These are phyloP conservation scores for Neurospora sp. DNA, from an alignment of 495 filamentous ascomycete genomes.

Conservation along the genomic window DNA sequence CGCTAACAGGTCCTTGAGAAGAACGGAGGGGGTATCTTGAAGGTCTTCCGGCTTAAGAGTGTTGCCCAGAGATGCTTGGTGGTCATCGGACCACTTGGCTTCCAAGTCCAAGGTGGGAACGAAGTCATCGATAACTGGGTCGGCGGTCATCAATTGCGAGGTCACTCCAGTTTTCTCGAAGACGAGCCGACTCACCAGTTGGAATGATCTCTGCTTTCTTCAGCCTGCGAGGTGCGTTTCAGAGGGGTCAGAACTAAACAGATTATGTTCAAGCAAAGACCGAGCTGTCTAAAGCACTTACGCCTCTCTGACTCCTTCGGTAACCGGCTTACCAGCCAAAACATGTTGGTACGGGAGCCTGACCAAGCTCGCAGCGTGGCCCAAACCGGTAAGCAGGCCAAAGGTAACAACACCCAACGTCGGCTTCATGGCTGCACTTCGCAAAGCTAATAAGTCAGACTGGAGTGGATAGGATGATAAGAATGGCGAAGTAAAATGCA, in stretches of 20 bases:
- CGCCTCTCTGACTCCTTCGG: neutral
- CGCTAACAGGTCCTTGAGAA: constrained; percentile 8
- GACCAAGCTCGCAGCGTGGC: neutral
- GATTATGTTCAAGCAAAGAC: neutral
- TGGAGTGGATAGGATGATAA: neutral
- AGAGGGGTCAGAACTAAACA: neutral
- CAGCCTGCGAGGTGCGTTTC: constrained; percentile 27
- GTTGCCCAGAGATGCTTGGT: constrained; percentile 49
- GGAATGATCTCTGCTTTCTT: constrained; percentile 52
- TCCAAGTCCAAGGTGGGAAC: constrained; percentile 41
- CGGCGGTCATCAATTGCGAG: neutral
- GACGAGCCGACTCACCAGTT: constrained; percentile 27
- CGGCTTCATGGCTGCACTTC: neutral
- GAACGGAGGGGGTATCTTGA: constrained; percentile 40
- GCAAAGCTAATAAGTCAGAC: neutral
- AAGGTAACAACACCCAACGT: neutral
- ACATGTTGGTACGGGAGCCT: neutral
- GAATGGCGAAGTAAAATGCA: neutral
- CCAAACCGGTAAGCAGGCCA: neutral
- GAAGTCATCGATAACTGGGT: constrained; percentile 55
- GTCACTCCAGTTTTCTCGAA: neutral
- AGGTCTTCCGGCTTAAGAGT: constrained; percentile 41
- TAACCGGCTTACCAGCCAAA: neutral
- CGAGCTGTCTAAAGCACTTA: neutral
- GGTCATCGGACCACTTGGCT: constrained; percentile 37